Percentiles rank a stretch among this genome's conserved stretches.
Evolutionary conservation across 192 early-diverging fungal genomes (phyloP).

Genomic region (Mortierella antarctica): DNA sequence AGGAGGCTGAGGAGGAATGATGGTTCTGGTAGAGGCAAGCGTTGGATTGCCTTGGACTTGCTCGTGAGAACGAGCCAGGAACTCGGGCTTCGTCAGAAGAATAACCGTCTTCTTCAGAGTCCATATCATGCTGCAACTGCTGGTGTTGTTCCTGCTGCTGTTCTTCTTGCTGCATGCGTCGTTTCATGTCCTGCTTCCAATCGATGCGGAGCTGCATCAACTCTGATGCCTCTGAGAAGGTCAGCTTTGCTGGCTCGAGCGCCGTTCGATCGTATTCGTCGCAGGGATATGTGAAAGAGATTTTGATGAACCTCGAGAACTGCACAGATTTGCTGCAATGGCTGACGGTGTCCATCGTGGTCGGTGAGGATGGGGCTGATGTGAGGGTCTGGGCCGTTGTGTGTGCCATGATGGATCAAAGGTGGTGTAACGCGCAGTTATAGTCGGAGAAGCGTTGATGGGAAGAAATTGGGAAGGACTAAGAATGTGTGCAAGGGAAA

Average conservation of each 20-base stretch:
- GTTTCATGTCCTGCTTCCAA: constrained; percentile 51
- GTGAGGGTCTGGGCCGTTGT: not conserved
- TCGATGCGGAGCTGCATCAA: constrained; percentile 51
- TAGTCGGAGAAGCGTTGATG: not conserved
- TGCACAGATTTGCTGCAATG: constrained; percentile 48
- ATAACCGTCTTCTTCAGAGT: constrained; percentile 29
- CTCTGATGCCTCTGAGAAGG: constrained; percentile 47
- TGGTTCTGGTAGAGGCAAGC: too few species aligned
- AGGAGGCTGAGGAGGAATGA: too few species aligned
- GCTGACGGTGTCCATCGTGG: constrained; percentile 8
- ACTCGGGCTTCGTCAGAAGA: constrained; percentile 24
- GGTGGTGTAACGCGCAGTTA: too few species aligned
- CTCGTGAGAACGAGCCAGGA: not conserved
- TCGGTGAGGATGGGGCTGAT: not conserved
- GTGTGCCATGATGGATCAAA: not conserved
- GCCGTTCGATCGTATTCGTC: constrained; percentile 56
- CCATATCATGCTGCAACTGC: not conserved
- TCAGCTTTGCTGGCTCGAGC: constrained; percentile 51
- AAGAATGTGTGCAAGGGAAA: not conserved
- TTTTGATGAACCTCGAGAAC: constrained; percentile 52
- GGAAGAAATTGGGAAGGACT: not conserved
- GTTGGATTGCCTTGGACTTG: too few species aligned
- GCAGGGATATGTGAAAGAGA: constrained; percentile 53
- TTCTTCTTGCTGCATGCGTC: constrained; percentile 31
- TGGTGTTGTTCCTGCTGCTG: constrained; percentile 26